Evolutionary conservation across 768 basidiomycete genomes (phyloP).

Genomic region (Tulasnella sp.): DNA sequence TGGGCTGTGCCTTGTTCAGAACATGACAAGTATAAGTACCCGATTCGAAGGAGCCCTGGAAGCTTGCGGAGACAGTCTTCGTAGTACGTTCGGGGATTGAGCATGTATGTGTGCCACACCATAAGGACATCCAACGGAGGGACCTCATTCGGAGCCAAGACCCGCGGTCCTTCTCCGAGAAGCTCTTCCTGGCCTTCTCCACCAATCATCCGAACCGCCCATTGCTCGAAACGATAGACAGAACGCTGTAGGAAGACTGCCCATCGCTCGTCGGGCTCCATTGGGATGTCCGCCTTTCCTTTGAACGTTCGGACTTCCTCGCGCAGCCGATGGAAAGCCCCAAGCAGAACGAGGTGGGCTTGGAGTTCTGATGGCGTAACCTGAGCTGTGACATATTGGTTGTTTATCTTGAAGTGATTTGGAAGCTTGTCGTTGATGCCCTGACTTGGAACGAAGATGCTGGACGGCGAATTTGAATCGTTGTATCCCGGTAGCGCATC

Average conservation of each 20-base stretch:
- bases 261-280: constrained; percentile 38
- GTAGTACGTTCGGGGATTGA: constrained; percentile 38
- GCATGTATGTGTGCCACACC: constrained; percentile 37
- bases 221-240: constrained; percentile 36
- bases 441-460: not conserved
- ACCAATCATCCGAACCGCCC: constrained; percentile 21
- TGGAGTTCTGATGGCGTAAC: constrained; percentile 31
- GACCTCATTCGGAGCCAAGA: not conserved
- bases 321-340: constrained; percentile 36
- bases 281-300: not conserved
- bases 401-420: not conserved
- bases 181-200: constrained; percentile 7
- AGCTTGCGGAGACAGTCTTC: constrained; percentile 35
- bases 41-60: constrained; percentile 8
- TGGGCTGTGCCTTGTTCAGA: not conserved
- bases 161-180: not conserved
- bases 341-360: constrained; percentile 38
- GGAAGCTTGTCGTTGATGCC: constrained; percentile 22
- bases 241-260: constrained; percentile 35
- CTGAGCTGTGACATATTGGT: constrained; percentile 24
- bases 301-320: constrained; percentile 29
- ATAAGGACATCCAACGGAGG: constrained; percentile 39
- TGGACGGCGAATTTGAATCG: not conserved
- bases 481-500: not conserved
- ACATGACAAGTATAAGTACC: not conserved